Base-by-base conservation (phyloP, 768 basidiomycete species). In the Myochromella boudieri region DNA sequence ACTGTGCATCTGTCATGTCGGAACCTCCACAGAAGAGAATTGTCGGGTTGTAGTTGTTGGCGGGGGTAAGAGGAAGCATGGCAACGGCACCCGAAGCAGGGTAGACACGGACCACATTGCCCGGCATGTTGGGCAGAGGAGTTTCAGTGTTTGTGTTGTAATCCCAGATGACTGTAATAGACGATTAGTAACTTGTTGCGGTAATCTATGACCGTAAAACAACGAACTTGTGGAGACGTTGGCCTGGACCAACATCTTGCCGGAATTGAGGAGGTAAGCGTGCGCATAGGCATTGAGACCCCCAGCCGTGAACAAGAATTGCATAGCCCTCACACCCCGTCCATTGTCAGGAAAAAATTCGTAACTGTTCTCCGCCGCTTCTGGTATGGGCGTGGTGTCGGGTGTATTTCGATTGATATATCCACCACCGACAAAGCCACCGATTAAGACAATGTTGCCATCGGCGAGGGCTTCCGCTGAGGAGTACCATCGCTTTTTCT, bases 1-100 rank as follows among this genome's bases (percentile, higher is more conserved):
- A 95, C 36, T 71, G 71, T 6, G 74, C 70, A 12, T 81, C 84
- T 2, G 83, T 71, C 78, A 95, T 85, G 62, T 87, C 75, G 7
- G 81, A 80, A 21, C 95, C 95, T 40, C 95, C 95, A 54, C 95
- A 98, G 68, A 97, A 95, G 34, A 98, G 58, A 34, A 97, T 62
- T 0, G 91, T 91, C 0, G 87, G 90, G 0, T 76, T 80, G 63
- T 90, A 98, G 61, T 90, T 86, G 69, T 95, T 97, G 20, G 76
- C 85, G 4, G 89, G 87, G 1, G 90, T 95, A 14, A 98, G 76
- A 6, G 95, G 95, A 0, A 98, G 77, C 87, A 98, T 91, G 31
- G 87, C 87, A 2, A 77, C 78, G 0, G 87, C 95, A 25, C 90
- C 92, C 7, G 92, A 92, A 0, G 87, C 95, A 7, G 93, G 93